These are phyloP conservation scores for Pugionium dolabratum DNA, from an alignment of 345 rosid species.

Conservation along the genomic window DNA sequence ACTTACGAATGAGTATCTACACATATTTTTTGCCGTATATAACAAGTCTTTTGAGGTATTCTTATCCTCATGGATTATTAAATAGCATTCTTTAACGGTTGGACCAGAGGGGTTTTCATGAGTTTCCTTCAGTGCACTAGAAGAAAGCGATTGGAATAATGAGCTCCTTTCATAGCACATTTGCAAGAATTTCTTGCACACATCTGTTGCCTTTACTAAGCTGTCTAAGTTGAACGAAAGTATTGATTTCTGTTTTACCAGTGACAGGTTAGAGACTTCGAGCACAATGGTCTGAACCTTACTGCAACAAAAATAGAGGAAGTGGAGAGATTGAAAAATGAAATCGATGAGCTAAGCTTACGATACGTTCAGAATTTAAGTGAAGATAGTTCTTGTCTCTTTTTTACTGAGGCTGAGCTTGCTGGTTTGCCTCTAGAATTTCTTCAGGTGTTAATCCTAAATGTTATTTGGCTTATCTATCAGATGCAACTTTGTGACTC, in stretches of 20 bases:
- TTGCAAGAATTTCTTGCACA: slow-evolving; percentile 13
- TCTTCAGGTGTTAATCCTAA: slow-evolving; percentile 56
- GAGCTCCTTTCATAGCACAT: slow-evolving; percentile 13
- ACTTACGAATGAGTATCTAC: slow-evolving; percentile 5
- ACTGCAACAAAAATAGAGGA: slow-evolving; percentile 74
- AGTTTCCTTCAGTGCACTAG: slow-evolving; percentile 8
- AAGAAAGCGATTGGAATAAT: background rate
- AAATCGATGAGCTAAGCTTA: slow-evolving; percentile 73
- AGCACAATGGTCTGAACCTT: slow-evolving; percentile 86
- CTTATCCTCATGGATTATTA: slow-evolving; percentile 15
- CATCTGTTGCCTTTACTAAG: slow-evolving; percentile 14
- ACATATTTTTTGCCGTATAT: background rate
- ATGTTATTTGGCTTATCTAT: slow-evolving; percentile 18
- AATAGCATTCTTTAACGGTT: background rate
- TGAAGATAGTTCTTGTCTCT: slow-evolving; percentile 66
- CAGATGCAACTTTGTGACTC: slow-evolving; percentile 7
- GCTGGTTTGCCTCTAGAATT: slow-evolving; percentile 74
- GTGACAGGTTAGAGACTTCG: slow-evolving; percentile 97
- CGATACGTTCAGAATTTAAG: slow-evolving; percentile 70
- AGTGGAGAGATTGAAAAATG: slow-evolving; percentile 65
- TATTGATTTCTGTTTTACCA: slow-evolving; percentile 56
- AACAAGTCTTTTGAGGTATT: slow-evolving; percentile 4
- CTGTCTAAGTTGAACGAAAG: slow-evolving; percentile 31
- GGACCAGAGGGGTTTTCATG: slow-evolving; percentile 1
- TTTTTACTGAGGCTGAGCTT: slow-evolving; percentile 69